phyloP scores from a whole-genome alignment of 805 yeast species.

The Clavispora santaluciae region DNA sequence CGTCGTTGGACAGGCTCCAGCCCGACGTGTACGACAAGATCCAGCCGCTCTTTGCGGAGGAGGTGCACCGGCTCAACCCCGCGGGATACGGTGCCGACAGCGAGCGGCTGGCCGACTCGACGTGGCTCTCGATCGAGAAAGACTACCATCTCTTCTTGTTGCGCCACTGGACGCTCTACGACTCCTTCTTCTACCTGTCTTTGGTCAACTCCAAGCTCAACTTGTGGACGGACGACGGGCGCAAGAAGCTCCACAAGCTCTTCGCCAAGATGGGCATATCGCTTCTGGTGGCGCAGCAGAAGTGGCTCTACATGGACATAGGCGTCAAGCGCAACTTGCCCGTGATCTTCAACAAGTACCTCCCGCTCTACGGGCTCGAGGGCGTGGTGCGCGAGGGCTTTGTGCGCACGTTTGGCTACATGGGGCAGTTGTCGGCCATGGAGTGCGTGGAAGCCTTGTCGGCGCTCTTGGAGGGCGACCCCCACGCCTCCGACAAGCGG shows the following conservation, averaged over 20 bases:
- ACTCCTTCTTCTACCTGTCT: constrained; percentile 85
- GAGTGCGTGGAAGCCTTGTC: constrained; percentile 88
- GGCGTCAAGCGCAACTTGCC: constrained; percentile 70
- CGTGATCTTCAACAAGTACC: constrained; percentile 60
- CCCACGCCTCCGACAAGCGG: constrained; percentile 13
- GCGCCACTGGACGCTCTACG: constrained; percentile 91
- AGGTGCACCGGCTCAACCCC: constrained; percentile 64
- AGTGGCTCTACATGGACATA: constrained; percentile 88
- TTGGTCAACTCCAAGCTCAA: constrained; percentile 83
- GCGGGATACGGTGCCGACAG: constrained; percentile 20
- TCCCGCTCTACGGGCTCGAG: constrained; percentile 74
- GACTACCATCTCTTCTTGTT: constrained; percentile 84
- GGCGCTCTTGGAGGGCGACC: constrained; percentile 62
- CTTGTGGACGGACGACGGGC: constrained; percentile 90
- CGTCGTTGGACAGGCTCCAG: constrained; percentile 68
- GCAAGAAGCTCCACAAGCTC: constrained; percentile 78
- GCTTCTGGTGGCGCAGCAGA: constrained; percentile 79
- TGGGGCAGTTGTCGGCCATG: constrained; percentile 84
- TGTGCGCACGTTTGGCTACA: constrained; percentile 77
- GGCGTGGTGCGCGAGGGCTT: constrained; percentile 84
- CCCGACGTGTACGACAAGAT: constrained; percentile 71
- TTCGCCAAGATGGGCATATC: constrained; percentile 97
- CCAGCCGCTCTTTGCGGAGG: constrained; percentile 74
- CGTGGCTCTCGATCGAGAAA: constrained; percentile 59
- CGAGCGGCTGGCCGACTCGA: constrained; percentile 35